Evolutionary conservation across 345 rosid species (phyloP), one percentile per base, ranked within the genome.

Genomic region (Carallia pectinifolia): DNA sequence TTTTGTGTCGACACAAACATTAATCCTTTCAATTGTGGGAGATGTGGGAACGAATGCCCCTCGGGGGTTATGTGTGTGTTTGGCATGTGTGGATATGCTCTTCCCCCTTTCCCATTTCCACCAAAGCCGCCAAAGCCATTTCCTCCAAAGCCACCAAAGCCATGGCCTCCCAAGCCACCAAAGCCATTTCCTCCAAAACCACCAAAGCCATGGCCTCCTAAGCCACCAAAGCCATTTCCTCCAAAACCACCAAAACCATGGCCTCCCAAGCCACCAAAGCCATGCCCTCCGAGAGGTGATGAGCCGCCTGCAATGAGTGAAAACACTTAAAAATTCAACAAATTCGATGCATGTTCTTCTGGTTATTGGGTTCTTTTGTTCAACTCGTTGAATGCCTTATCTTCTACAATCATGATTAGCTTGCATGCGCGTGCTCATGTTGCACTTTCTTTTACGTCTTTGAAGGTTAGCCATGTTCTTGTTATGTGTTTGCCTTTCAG

Each of bases 21-120:
- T 7, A 79, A 63, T 39, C 85, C 58, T 0, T 64, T 64, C 23
- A 71, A 88, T 40, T 85, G 89, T 19, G 89, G 93, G 23, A 65
- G 54, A 48, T 83, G 93, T 53, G 78, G 83, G 10, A 74, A 80
- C 48, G 71, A 77, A 69, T 86, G 93, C 68, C 83, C 84, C 0
- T 19, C 67, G 59, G 59, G 80, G 7, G 78, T 72, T 6, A 77
- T 13, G 0, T 85, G 87, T 65, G 6, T 40, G 5, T 81, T 67
- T 67, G 93, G 88, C 37, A 77, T 88, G 86, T 88, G 93, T 53
- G 89, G 90, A 19, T 88, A 88, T 70, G 85, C 81, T 40, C 10
- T 38, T 13, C 71, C 72, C 1, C 76, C 61, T 16, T 50, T 19
- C 40, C 81, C 61, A 29, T 65, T 4, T 0, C 81, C 79, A 4